Evolutionary conservation across 495 filamentous ascomycete genomes (phyloP).

Genomic region (Podospora didyma): DNA sequence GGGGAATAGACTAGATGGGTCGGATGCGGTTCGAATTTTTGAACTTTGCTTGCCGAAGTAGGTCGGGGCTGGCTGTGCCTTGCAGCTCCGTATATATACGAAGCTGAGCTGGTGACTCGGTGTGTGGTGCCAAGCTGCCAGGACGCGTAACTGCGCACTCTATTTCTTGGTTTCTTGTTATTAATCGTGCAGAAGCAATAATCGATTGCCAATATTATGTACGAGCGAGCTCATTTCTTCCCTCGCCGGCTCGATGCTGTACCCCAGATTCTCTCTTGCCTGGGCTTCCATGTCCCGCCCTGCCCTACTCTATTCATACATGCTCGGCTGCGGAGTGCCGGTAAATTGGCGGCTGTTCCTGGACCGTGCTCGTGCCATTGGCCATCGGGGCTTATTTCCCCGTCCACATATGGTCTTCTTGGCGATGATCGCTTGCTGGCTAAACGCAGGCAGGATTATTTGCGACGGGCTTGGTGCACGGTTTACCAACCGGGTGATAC

Average conservation of each 20-base stretch:
- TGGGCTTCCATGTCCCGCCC: background rate
- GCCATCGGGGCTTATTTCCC: background rate
- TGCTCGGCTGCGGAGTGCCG: background rate
- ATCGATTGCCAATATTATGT: background rate
- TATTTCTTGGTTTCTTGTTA: background rate
- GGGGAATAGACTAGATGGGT: background rate
- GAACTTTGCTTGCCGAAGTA: background rate
- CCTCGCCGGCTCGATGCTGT: background rate
- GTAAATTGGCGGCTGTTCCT: background rate
- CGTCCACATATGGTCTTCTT: background rate
- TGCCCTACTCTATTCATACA: background rate
- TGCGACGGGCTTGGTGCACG: background rate
- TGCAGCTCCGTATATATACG: background rate
- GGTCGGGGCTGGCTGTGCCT: background rate
- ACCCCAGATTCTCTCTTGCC: background rate
- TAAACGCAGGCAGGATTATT: background rate
- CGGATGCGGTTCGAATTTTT: background rate
- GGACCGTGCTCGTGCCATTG: background rate
- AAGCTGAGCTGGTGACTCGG: background rate
- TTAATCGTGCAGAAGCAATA: background rate
- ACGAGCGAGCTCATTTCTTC: background rate
- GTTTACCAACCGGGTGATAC: background rate
- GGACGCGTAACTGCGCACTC: background rate
- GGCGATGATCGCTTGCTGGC: background rate
- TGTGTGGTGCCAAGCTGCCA: background rate